A percentile compares a stretch with the other conserved stretches of the same genome.
Evolutionary conservation across 306 rosid genomes (phyloP).

Genomic region (Cyamopsis tetragonoloba): DNA sequence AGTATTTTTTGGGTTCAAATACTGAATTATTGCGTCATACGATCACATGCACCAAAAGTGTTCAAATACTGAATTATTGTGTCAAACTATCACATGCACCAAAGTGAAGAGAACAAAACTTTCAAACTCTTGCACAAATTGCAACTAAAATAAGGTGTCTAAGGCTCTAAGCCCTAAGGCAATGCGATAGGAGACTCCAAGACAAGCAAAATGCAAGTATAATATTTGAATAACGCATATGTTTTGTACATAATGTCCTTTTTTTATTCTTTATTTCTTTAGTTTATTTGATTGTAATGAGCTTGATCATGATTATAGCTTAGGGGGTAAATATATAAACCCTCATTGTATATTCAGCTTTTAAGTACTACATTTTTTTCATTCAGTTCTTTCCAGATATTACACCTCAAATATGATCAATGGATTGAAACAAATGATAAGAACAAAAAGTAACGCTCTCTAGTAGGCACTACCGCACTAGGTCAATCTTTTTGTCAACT

Average conservation of each 20-base stretch:
- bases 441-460: neutral
- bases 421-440: neutral
- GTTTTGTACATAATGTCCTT: no score
- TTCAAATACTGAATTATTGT: neutral
- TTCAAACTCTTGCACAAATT: slow-evolving; percentile 11
- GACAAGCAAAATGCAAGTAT: slow-evolving; percentile 4
- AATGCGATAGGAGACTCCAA: neutral
- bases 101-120: slow-evolving; percentile 7
- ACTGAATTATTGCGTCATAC: neutral
- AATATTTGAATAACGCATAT: no score
- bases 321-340: no score
- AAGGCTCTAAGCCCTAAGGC: slow-evolving; percentile 11
- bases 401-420: neutral
- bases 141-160: neutral
- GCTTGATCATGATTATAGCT: no score
- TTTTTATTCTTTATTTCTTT: no score
- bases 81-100: neutral
- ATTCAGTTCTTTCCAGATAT: no score
- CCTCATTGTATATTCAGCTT: no score
- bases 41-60: neutral
- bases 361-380: no score
- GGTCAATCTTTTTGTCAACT: neutral
- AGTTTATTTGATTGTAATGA: no score
- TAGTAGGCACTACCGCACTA: neutral
- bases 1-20: slow-evolving; percentile 5